These are phyloP conservation scores for Backusella liffmaniae DNA, from an alignment of 192 early-diverging fungal genomes.

Conservation along the genomic window DNA sequence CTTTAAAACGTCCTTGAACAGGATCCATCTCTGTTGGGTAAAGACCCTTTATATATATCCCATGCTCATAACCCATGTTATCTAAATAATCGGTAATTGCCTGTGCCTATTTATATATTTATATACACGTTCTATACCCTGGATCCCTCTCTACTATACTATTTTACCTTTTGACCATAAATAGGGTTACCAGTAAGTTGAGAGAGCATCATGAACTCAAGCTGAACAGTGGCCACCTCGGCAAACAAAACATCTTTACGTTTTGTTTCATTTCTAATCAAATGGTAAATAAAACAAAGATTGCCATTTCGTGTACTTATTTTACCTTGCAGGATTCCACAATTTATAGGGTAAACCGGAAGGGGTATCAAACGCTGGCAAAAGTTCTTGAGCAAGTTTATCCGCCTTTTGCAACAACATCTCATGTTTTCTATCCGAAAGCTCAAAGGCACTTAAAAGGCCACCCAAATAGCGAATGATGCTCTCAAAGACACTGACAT, in stretches of 20 bases:
- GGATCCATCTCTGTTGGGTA: slow-evolving; percentile 57
- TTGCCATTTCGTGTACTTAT: not conserved
- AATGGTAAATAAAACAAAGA: not conserved
- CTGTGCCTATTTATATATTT: slow-evolving; percentile 27
- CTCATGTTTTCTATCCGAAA: slow-evolving; percentile 57
- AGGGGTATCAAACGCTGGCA: slow-evolving; percentile 71
- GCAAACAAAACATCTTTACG: slow-evolving; percentile 12
- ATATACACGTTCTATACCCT: not conserved
- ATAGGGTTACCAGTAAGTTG: slow-evolving; percentile 65
- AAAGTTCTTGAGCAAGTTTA: slow-evolving; percentile 61
- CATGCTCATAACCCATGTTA: slow-evolving; percentile 24
- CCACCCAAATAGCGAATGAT: slow-evolving; percentile 79
- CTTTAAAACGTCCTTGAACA: slow-evolving; percentile 19
- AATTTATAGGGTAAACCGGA: slow-evolving; percentile 61
- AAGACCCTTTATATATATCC: slow-evolving; percentile 53
- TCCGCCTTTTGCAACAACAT: slow-evolving; percentile 68
- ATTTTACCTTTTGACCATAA: slow-evolving; percentile 57
- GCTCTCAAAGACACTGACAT: slow-evolving; percentile 79
- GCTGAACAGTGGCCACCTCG: slow-evolving; percentile 50
- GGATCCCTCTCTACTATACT: not conserved
- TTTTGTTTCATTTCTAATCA: not conserved
- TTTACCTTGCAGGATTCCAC: slow-evolving; percentile 46
- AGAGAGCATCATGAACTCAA: slow-evolving; percentile 82
- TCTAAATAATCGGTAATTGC: slow-evolving; percentile 28
- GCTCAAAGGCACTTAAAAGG: slow-evolving; percentile 80